Evolutionary conservation across 139 green algal genomes (phyloP).

Genomic region (Bryopsis sp.): DNA sequence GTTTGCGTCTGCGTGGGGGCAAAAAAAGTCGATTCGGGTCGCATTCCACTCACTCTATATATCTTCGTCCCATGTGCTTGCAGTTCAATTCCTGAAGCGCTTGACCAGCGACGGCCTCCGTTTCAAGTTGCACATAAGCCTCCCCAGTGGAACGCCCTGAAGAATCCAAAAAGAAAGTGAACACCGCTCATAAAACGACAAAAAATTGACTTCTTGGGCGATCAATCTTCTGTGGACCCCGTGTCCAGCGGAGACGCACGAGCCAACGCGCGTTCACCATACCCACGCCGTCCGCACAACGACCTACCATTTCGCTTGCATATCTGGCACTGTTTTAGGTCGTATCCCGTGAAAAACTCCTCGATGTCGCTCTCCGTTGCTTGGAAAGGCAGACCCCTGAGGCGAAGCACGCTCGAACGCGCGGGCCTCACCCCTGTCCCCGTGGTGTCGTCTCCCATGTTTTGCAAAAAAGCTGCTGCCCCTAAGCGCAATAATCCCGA

Average conservation of each 20-base stretch:
- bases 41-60: conserved; percentile 67
- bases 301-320: conserved; percentile 19
- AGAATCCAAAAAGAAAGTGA: background rate
- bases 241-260: no score
- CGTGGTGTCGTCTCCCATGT: conserved; percentile 14
- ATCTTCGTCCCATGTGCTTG: conserved; percentile 61
- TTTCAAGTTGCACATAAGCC: conserved; percentile 54
- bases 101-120: conserved; percentile 28
- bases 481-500: no score
- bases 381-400: conserved; percentile 17
- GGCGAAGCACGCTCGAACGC: conserved; percentile 17
- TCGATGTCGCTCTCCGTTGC: conserved; percentile 17
- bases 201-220: no score
- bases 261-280: no score
- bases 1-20: background rate
- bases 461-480: no score
- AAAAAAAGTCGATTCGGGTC: background rate
- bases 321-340: conserved; percentile 9
- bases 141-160: conserved; percentile 63
- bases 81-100: conserved; percentile 54
- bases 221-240: no score
- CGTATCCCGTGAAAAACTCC: conserved; percentile 18
- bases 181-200: background rate
- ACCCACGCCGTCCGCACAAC: no score
- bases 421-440: background rate